Evolutionary conservation across 2,329 filamentous ascomycete genomes (phyloP).

Genomic region (Trichoderma asperellum): DNA sequence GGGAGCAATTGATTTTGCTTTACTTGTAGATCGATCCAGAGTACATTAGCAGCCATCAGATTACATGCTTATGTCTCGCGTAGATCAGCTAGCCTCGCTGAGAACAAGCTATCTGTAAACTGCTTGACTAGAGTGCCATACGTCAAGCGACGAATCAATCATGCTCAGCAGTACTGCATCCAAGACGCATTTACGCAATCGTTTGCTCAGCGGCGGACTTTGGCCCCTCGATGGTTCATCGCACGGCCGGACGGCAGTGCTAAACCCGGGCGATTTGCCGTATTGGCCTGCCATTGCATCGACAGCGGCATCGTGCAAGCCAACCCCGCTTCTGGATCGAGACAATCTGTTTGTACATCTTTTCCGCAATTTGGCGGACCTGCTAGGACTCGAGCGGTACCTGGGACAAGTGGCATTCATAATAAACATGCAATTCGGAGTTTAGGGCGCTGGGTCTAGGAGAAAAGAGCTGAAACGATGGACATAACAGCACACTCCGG

Average conservation of each 20-base stretch:
- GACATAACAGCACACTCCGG: constrained; percentile 1
- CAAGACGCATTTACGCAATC: background rate
- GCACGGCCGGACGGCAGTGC: background rate
- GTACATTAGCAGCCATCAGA: background rate
- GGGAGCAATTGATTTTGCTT: background rate
- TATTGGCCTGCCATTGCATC: background rate
- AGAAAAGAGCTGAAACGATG: constrained; percentile 12
- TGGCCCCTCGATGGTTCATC: background rate
- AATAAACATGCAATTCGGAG: background rate
- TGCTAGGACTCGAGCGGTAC: background rate
- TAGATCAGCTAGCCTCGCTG: background rate
- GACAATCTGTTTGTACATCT: background rate
- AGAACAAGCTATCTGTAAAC: background rate
- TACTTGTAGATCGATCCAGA: background rate
- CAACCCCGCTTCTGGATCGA: constrained; percentile 9
- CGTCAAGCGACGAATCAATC: too few species aligned
- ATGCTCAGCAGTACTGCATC: too few species aligned
- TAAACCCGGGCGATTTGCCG: background rate
- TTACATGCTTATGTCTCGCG: background rate
- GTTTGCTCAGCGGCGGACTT: constrained; percentile 4
- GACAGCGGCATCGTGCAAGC: background rate
- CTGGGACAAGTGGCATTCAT: background rate
- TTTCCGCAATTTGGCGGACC: background rate
- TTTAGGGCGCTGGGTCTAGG: constrained; percentile 3
- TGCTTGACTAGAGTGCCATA: too few species aligned